phyloP scores from a whole-genome alignment of 805 yeast genomes.

The Kuraishia ogatae region DNA sequence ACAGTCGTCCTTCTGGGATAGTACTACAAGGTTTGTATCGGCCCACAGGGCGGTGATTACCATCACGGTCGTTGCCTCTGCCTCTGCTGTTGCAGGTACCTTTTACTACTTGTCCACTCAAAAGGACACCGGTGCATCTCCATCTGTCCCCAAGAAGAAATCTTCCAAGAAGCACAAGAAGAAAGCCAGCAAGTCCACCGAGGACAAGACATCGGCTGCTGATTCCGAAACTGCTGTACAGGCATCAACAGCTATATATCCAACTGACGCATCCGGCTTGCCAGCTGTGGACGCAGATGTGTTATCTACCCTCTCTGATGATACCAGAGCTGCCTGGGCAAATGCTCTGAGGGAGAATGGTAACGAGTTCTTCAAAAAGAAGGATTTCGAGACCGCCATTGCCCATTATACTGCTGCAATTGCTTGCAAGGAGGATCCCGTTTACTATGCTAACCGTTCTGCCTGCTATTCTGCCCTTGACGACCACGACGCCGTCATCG shows the following conservation, averaged over 20 bases:
- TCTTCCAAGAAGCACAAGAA: constrained; percentile 23
- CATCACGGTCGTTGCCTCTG: constrained; percentile 41
- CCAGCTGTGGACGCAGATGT: constrained; percentile 45
- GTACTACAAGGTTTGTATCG: constrained; percentile 28
- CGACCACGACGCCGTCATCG: constrained; percentile 75
- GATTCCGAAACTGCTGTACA: constrained; percentile 19
- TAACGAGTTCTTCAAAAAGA: constrained; percentile 63
- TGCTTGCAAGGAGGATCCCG: constrained; percentile 69
- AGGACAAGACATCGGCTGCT: constrained; percentile 23
- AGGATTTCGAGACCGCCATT: constrained; percentile 69
- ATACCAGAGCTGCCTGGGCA: constrained; percentile 57
- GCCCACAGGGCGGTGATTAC: constrained; percentile 42
- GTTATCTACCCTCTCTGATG: constrained; percentile 34
- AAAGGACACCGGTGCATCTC: constrained; percentile 9
- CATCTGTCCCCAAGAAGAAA: constrained; percentile 19
- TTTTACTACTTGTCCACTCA: constrained; percentile 24
- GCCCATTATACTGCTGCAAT: constrained; percentile 75
- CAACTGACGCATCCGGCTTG: constrained; percentile 44
- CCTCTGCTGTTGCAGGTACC: constrained; percentile 39
- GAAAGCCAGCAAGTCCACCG: constrained; percentile 31
- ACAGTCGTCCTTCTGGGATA: constrained; percentile 7
- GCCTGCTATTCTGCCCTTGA: constrained; percentile 87
- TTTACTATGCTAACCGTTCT: constrained; percentile 90
- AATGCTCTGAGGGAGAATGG: constrained; percentile 83
- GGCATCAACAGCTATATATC: constrained; percentile 28